A percentile compares a stretch with the other conserved stretches of the same genome.
Conservation (phyloP, 1,139 yeast genomes). For the Debaryomyces psychrophilus region DNA sequence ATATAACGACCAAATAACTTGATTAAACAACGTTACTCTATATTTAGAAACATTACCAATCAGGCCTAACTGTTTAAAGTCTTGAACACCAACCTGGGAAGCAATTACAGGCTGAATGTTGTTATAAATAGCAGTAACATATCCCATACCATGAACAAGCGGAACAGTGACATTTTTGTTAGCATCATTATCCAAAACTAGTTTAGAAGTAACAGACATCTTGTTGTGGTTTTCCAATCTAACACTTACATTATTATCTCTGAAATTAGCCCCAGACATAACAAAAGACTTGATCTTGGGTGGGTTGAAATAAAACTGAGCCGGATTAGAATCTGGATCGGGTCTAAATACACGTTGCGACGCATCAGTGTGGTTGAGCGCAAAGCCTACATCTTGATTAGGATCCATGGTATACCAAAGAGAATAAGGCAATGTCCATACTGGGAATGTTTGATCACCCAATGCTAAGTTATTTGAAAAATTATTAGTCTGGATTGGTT, state of each 20-base stretch:
- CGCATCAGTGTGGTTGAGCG: constrained; percentile 48
- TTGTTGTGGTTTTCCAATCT: constrained; percentile 35
- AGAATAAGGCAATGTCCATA: constrained; percentile 53
- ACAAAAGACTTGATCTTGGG: constrained; percentile 50
- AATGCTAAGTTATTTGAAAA: constrained; percentile 47
- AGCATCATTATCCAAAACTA: constrained; percentile 19
- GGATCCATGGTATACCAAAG: constrained; percentile 48
- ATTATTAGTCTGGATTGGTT: constrained; percentile 50
- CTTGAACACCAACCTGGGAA: constrained; percentile 67
- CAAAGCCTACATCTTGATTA: constrained; percentile 42
- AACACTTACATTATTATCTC: constrained; percentile 23
- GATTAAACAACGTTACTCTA: constrained; percentile 39
- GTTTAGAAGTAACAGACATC: constrained; percentile 35
- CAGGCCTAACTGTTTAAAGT: constrained; percentile 24
- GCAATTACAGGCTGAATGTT: constrained; percentile 56
- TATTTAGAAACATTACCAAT: constrained; percentile 31
- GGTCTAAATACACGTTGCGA: constrained; percentile 49
- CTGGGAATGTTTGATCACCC: constrained; percentile 49
- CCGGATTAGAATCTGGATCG: constrained; percentile 40
- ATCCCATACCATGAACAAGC: constrained; percentile 66
- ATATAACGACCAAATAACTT: constrained; percentile 46
- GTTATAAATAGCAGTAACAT: constrained; percentile 61
- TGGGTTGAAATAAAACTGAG: constrained; percentile 50
- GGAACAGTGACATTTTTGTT: constrained; percentile 33
- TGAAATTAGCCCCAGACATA: constrained; percentile 36